A percentile compares a stretch with the other conserved stretches of the same genome.
Evolutionary conservation across 352 stramenopile genomes (phyloP).

Genomic region (Aphanomyces invadans): DNA sequence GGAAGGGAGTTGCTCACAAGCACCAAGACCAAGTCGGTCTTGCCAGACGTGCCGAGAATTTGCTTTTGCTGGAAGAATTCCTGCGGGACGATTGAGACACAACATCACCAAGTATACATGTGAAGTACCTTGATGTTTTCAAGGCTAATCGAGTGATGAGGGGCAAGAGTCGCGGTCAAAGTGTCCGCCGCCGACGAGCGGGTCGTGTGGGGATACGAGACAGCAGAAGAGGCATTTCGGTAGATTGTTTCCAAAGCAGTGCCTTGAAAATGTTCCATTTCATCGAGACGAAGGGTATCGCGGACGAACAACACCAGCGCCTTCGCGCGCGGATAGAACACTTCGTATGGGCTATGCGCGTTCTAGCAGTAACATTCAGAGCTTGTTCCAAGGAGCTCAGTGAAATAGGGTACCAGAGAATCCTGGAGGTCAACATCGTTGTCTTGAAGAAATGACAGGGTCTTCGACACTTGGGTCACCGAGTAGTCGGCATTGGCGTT

Average conservation of each 20-base stretch:
- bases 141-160: constrained; percentile 25
- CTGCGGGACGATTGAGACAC: constrained; percentile 6
- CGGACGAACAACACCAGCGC: constrained; percentile 16
- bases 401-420: too few species aligned
- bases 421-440: not conserved
- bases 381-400: too few species aligned
- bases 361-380: constrained; percentile 9
- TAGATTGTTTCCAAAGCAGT: constrained; percentile 6
- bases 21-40: constrained; percentile 60
- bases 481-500: constrained; percentile 10
- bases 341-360: constrained; percentile 15
- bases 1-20: constrained; percentile 34
- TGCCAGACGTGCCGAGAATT: constrained; percentile 38
- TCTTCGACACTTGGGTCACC: constrained; percentile 10
- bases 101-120: not conserved
- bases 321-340: constrained; percentile 10
- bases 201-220: constrained; percentile 67
- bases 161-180: constrained; percentile 13
- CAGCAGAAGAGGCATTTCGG: constrained; percentile 38
- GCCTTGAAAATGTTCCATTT: constrained; percentile 21
- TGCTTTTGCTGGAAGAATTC: constrained; percentile 32
- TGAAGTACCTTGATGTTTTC: constrained; percentile 27
- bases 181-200: constrained; percentile 35
- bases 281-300: constrained; percentile 19
- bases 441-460: constrained; percentile 8